These are phyloP conservation scores for Saccharomyces hybrid DNA, from an alignment of 1,139 yeast species.

Conservation along the genomic window DNA sequence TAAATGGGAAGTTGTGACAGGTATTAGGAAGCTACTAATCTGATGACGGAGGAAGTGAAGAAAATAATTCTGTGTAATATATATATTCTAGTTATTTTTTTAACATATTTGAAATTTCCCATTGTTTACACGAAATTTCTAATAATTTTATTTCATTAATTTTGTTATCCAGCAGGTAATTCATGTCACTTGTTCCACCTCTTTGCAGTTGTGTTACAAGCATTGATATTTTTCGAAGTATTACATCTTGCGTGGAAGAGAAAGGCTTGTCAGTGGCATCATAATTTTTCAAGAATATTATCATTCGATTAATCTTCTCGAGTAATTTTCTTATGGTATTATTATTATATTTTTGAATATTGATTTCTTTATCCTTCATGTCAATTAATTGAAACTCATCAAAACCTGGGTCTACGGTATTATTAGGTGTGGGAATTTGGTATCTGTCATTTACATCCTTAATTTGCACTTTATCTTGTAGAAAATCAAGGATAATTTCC, in stretches of 20 bases:
- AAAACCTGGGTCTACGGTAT: neutral
- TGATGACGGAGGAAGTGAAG: constrained; percentile 23
- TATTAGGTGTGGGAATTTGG: neutral
- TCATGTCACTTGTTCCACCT: constrained; percentile 21
- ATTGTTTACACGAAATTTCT: constrained; percentile 23
- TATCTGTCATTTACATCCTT: neutral
- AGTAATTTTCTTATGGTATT: constrained; percentile 11
- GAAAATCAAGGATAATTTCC: neutral
- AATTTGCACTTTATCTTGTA: neutral
- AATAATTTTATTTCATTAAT: constrained; percentile 23
- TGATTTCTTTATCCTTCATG: neutral
- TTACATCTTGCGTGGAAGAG: constrained; percentile 9
- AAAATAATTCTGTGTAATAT: neutral
- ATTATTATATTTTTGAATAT: constrained; percentile 7
- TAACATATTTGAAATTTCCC: constrained; percentile 18
- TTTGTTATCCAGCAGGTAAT: constrained; percentile 18
- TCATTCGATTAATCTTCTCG: constrained; percentile 16
- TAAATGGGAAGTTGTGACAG: constrained; percentile 61
- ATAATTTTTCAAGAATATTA: constrained; percentile 13
- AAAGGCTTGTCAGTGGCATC: constrained; percentile 2
- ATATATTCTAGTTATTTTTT: neutral
- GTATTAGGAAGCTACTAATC: constrained; percentile 64
- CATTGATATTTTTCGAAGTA: constrained; percentile 19
- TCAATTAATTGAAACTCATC: neutral
- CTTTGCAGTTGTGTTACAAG: constrained; percentile 18